Base-by-base conservation (phyloP, 2,329 filamentous ascomycete genomes). In the Fusarium robinianum region DNA sequence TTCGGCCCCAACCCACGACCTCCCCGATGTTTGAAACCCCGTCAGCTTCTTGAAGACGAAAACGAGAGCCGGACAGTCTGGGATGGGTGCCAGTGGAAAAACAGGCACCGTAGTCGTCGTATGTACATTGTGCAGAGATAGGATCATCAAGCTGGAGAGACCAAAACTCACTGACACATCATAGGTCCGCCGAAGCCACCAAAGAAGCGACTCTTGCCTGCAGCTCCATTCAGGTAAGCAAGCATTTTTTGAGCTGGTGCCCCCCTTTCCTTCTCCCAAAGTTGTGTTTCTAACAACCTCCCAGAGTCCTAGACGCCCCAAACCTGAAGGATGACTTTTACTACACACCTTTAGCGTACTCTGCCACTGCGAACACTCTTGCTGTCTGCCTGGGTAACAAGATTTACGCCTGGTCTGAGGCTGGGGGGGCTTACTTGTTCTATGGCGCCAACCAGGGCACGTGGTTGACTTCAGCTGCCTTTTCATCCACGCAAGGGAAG, bases 301-400 rank as follows among this genome's bases (percentile, higher is more conserved):
- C 10, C 51, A 87, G 83, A 70, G 87, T 96, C 6, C 77, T 99
- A 5, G 90, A 96, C 69, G 92, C 92, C 7, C 90, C 91, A 3
- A 81, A 83, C 37, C 75, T 97, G n/a, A 83, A 90, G 43, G 90
- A 97, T 60, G 92, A 99, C 67, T 99, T 91, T 66, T 99, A 99
- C 66, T 96, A 90, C 69, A 94, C 91, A 0, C 78, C 91, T 3
- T 76, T 99, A 40, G 90, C 94, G 8, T 97, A 96, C 66, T 95
- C 87, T 0, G 68, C 78, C 26, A 87, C 81, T 6, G 80, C 83
- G 36, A 80, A 87, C 39, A 88, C 85, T 10, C 77, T 99, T 11
- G 92, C 90, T 12, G 88, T 97, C 12, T 92, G 89, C 1, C 76
- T 97, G 10, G 85, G 85, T 0, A 83, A 85, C 40, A 76, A 84